Conservation (phyloP, 2,329 filamentous ascomycete genomes). For the Coniochaeta ligniaria region DNA sequence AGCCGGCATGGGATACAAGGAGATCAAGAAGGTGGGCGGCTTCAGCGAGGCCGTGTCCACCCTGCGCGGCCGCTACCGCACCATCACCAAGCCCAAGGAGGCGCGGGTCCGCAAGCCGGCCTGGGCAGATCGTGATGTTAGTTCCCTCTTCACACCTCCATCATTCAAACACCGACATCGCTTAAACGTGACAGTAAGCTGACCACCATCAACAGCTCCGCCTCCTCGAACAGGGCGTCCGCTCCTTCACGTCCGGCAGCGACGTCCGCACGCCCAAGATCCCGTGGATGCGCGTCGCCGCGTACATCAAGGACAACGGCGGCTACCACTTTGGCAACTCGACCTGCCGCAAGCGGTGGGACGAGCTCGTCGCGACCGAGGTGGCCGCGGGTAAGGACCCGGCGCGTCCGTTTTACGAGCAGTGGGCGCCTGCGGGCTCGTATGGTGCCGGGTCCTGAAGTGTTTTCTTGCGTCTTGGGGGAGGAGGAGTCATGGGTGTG, state of each 20-base stretch:
- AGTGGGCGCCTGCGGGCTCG: neutral
- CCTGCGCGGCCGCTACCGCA: conserved; percentile 59
- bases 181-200: neutral
- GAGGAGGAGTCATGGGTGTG: neutral
- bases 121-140: conserved; percentile 59
- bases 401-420: conserved; percentile 6
- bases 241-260: conserved; percentile 12
- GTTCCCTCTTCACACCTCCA: conserved; percentile 22
- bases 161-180: neutral
- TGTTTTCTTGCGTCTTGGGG: neutral
- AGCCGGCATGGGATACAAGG: conserved; percentile 54
- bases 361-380: conserved; percentile 28
- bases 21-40: conserved; percentile 48
- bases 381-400: neutral
- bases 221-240: conserved; percentile 15
- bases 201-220: conserved; percentile 8
- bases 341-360: conserved; percentile 53
- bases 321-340: conserved; percentile 54
- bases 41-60: conserved; percentile 65
- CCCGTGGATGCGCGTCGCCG: conserved; percentile 50
- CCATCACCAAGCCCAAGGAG: conserved; percentile 55
- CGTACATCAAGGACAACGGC: conserved; percentile 42
- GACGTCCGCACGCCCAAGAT: conserved; percentile 29
- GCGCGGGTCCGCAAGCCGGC: conserved; percentile 58
- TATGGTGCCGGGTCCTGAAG: neutral